A percentile compares a stretch with the other conserved stretches of the same genome.
phyloP scores from a whole-genome alignment of 352 stramenopile species.

The Phytophthora tubulina region DNA sequence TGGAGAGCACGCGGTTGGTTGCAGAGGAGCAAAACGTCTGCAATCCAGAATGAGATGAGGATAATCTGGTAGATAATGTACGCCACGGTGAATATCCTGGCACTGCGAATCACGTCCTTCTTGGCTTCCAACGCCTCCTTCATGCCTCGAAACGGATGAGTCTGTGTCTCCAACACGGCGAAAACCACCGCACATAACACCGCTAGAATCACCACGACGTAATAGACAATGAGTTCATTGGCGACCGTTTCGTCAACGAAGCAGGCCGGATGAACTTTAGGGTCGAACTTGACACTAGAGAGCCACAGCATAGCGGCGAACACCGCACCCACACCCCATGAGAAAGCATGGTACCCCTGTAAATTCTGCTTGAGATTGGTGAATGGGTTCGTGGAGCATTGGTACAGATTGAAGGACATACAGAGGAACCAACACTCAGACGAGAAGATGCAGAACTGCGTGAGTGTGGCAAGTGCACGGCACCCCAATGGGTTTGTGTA shows the following conservation, averaged over 20 bases:
- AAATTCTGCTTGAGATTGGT: slow-evolving; percentile 83
- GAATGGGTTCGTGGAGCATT: slow-evolving; percentile 90
- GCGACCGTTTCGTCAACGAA: slow-evolving; percentile 81
- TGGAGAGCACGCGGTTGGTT: slow-evolving; percentile 42
- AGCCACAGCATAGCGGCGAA: slow-evolving; percentile 69
- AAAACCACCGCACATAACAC: slow-evolving; percentile 73
- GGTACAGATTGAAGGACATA: slow-evolving; percentile 89
- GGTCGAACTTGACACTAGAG: slow-evolving; percentile 62
- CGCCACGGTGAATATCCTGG: slow-evolving; percentile 80
- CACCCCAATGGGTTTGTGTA: slow-evolving; percentile 62
- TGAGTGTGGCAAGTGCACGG: slow-evolving; percentile 65
- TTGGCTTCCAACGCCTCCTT: slow-evolving; percentile 81
- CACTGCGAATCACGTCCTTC: slow-evolving; percentile 84
- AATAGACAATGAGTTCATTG: slow-evolving; percentile 76
- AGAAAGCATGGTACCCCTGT: slow-evolving; percentile 79
- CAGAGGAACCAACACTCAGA: slow-evolving; percentile 91
- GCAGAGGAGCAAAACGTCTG: slow-evolving; percentile 63
- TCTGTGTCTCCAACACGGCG: slow-evolving; percentile 74
- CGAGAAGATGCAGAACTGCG: slow-evolving; percentile 80
- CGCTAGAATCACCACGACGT: slow-evolving; percentile 77
- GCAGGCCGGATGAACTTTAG: slow-evolving; percentile 58
- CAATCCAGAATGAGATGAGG: slow-evolving; percentile 83
- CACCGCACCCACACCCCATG: slow-evolving; percentile 67
- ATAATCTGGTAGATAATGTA: slow-evolving; percentile 89
- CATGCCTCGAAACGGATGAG: slow-evolving; percentile 79